A percentile compares a stretch with the other conserved stretches of the same genome.
phyloP scores from a whole-genome alignment of 257 asterid genomes.

The Solanum piurae region DNA sequence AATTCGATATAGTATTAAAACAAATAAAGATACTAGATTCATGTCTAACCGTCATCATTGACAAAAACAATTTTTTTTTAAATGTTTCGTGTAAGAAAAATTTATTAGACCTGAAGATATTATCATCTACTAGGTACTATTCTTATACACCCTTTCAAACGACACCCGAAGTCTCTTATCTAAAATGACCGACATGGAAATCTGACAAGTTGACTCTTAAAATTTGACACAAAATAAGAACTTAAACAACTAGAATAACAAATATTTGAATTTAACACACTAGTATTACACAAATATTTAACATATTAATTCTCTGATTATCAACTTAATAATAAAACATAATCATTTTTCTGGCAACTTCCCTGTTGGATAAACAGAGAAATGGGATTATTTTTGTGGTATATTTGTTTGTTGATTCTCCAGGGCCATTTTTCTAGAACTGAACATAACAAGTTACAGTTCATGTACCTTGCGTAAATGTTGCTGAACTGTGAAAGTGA shows the following conservation, averaged over 20 bases:
- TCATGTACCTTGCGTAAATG: not conserved
- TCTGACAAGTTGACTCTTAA: not conserved
- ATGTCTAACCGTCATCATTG: not conserved
- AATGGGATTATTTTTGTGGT: not conserved
- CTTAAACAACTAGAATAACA: not conserved
- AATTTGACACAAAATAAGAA: not conserved
- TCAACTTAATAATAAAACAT: not conserved
- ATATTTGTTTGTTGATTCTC: not conserved
- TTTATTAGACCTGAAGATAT: not conserved
- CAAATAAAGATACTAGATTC: not conserved
- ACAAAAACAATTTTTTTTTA: not conserved
- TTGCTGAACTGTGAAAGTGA: not conserved
- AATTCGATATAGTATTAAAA: not conserved
- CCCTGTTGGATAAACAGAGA: not conserved
- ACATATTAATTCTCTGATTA: not conserved
- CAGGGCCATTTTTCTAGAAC: not conserved
- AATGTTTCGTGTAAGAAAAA: not conserved
- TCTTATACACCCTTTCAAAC: not conserved
- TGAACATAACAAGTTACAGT: not conserved
- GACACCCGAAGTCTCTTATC: not conserved
- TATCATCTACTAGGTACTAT: not conserved
- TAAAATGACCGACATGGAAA: not conserved
- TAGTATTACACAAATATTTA: not conserved
- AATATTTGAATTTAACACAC: not conserved
- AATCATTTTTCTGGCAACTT: not conserved